Base-by-base conservation (phyloP, 106 monocot genomes). In the Posidonia australis region DNA sequence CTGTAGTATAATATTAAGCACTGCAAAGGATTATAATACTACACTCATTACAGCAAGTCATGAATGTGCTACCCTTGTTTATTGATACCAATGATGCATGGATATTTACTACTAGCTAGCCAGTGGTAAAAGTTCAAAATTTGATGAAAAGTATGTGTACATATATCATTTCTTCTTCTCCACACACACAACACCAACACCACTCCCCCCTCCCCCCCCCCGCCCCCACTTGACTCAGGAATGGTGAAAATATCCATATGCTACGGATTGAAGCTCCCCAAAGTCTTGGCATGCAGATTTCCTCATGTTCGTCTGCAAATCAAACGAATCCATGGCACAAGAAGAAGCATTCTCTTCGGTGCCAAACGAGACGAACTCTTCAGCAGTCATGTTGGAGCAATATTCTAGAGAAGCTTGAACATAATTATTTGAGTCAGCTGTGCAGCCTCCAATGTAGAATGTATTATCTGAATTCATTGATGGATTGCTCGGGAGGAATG, bases 191-290 rank as follows among this genome's bases (percentile, higher is more conserved):
- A n/a, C n/a, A n/a, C n/a, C n/a, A n/a, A n/a, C n/a, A n/a, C n/a
- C n/a, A 7, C 5, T 36, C 7, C 36, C 5, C 2, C 7, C 36
- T 36, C 36, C 36, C 7, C 36, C 36, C 2, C 36, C 36, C 7
- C 36, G 5, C 7, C 36, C 36, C 7, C 36, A 2, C 36, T 36
- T 36, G 36, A 20, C 20, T 73, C 47, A 78, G 56, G 71, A 63
- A 45, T 46, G 61, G 31, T 72, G 64, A 30, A 78, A 72, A 65
- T 78, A 78, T n/a, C 72, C 78, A 58, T 75, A 78, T 13, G 77
- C 72, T 20, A 77, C 56, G 25, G 79, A 77, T 57, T 75, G 80
- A 63, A 83, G 77, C 27, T 82, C 77, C 21, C 77, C 79, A 76
- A 84, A 69, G 41, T 83, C 74, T 46, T 70, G 77, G 55, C 68